Evolutionary conservation across 352 stramenopile species (phyloP).

Genomic region (Pythium phragmiticola): DNA sequence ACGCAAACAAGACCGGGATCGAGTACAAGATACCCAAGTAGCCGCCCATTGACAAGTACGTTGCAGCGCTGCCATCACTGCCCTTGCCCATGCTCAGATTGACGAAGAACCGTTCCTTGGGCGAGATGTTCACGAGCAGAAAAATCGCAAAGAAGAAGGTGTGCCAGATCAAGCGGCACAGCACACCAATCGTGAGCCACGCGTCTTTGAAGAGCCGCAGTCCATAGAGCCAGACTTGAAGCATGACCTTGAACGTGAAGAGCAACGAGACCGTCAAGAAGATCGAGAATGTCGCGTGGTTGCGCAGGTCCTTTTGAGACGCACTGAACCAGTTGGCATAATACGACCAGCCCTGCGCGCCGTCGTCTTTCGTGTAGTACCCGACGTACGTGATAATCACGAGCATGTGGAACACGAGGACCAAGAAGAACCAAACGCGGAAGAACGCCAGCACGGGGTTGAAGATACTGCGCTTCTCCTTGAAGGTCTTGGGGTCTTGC

Average conservation of each 20-base stretch:
- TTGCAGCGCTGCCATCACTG: constrained; percentile 34
- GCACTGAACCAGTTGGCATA: constrained; percentile 75
- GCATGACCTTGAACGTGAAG: constrained; percentile 66
- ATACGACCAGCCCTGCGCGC: constrained; percentile 49
- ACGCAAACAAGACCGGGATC: constrained; percentile 52
- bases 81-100: constrained; percentile 49
- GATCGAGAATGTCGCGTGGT: constrained; percentile 61
- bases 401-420: constrained; percentile 79
- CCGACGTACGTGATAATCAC: constrained; percentile 85
- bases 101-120: constrained; percentile 47
- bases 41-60: constrained; percentile 61
- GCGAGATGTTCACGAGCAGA: constrained; percentile 67
- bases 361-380: constrained; percentile 72
- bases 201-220: constrained; percentile 58
- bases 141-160: constrained; percentile 83
- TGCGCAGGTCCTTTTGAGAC: constrained; percentile 66
- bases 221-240: constrained; percentile 83
- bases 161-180: constrained; percentile 78
- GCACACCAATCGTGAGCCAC: constrained; percentile 58
- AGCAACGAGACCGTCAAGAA: constrained; percentile 78
- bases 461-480: constrained; percentile 78
- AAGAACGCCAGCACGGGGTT: constrained; percentile 83
- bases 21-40: constrained; percentile 59
- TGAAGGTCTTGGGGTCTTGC: constrained; percentile 83
- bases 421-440: constrained; percentile 85